Evolutionary conservation across 257 asterid species (phyloP).

Genomic region (Nicotiana otophora): DNA sequence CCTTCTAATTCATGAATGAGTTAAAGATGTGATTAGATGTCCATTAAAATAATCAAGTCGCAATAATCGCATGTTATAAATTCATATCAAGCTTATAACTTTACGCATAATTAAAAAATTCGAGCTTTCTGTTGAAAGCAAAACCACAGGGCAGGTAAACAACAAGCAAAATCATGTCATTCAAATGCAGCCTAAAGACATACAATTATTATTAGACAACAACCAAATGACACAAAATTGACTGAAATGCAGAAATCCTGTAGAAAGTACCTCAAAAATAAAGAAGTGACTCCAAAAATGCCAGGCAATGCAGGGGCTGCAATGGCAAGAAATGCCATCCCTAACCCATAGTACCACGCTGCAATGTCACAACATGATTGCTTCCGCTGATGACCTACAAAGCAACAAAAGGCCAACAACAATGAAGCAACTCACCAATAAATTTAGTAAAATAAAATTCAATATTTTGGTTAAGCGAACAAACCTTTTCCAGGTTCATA

Average conservation of each 20-base stretch:
- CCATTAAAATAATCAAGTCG: background rate
- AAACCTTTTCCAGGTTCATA: constrained; percentile 84
- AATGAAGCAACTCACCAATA: constrained; percentile 1
- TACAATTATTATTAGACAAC: background rate
- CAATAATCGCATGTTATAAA: background rate
- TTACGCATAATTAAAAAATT: background rate
- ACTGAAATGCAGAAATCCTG: background rate
- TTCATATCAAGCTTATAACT: background rate
- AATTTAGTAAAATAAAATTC: constrained; percentile 9
- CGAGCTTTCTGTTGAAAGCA: background rate
- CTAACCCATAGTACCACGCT: constrained; percentile 68
- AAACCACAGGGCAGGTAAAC: background rate
- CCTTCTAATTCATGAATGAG: background rate
- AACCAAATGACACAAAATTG: background rate
- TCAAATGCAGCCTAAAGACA: background rate
- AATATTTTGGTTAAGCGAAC: constrained; percentile 2
- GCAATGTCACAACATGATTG: constrained; percentile 55
- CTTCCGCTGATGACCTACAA: constrained; percentile 69
- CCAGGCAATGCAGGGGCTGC: constrained; percentile 76
- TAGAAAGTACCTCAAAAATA: constrained; percentile 52
- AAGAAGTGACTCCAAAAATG: constrained; percentile 71
- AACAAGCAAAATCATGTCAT: background rate
- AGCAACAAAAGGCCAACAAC: constrained; percentile 18
- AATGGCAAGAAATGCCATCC: constrained; percentile 73
- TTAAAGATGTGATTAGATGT: background rate